These are phyloP conservation scores for Pinguiococcus pyrenoidosus DNA, from an alignment of 108 stramenopile species.

Conservation along the genomic window DNA sequence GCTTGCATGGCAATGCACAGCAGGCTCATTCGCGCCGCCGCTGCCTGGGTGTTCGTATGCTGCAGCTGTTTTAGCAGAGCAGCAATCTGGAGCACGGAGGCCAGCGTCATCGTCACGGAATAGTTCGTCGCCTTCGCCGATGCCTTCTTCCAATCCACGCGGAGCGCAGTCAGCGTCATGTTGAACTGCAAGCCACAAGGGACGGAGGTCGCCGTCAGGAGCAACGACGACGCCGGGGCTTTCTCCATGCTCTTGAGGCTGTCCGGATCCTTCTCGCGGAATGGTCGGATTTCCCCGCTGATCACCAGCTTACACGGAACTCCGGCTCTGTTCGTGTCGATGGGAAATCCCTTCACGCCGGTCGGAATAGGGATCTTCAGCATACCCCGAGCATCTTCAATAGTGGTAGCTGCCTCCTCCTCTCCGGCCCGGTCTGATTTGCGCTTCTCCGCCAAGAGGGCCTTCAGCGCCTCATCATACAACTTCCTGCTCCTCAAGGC, in stretches of 20 bases:
- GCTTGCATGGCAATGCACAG: conserved; percentile 73
- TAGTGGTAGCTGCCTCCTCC: too few species aligned
- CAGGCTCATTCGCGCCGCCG: conserved; percentile 61
- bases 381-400: too few species aligned
- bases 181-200: conserved; percentile 30
- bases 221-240: neutral
- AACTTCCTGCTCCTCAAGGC: too few species aligned
- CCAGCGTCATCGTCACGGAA: conserved; percentile 71
- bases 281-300: neutral
- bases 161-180: conserved; percentile 48
- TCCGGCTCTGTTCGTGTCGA: too few species aligned
- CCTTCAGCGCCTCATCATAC: too few species aligned
- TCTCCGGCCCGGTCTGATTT: too few species aligned
- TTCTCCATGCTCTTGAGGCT: neutral
- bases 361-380: too few species aligned
- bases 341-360: too few species aligned
- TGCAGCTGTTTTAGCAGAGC: conserved; percentile 64
- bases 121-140: conserved; percentile 75
- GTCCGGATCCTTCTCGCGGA: neutral
- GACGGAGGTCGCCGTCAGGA: conserved; percentile 6
- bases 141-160: conserved; percentile 66
- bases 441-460: too few species aligned
- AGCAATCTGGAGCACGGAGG: conserved; percentile 68
- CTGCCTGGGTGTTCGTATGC: conserved; percentile 62
- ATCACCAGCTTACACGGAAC: too few species aligned